Evolutionary conservation across 345 rosid species (phyloP).

Genomic region (Clarkia xantiana): DNA sequence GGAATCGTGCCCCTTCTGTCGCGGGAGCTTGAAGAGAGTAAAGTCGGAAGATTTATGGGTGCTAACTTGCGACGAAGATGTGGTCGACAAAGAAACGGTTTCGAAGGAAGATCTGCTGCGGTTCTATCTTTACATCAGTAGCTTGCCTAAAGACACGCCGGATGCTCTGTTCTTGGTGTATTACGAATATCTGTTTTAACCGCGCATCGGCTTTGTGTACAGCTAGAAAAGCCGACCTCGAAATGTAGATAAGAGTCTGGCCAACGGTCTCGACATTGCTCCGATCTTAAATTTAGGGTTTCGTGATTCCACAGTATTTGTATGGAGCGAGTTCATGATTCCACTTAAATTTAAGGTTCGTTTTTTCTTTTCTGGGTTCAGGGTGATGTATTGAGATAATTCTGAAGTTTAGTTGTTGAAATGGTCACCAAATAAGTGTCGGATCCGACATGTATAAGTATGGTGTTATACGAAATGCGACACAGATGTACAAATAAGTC

Average conservation of each 20-base stretch:
- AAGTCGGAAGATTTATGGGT: constrained; percentile 97
- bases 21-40: constrained; percentile 88
- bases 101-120: constrained; percentile 53
- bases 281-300: constrained; percentile 1
- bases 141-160: constrained; percentile 71
- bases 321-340: no score
- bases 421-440: no score
- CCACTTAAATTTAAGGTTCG: no score
- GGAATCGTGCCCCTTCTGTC: constrained; percentile 91
- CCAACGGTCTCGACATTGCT: constrained; percentile 9
- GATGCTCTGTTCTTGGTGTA: constrained; percentile 70
- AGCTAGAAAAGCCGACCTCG: constrained; percentile 27
- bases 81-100: constrained; percentile 58
- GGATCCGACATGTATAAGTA: no score
- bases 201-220: constrained; percentile 28
- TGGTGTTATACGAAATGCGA: no score
- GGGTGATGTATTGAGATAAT: no score
- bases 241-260: constrained; percentile 45
- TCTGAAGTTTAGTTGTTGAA: no score
- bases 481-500: no score
- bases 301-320: background rate
- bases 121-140: constrained; percentile 68
- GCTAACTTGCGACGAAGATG: constrained; percentile 68
- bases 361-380: no score
- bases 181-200: constrained; percentile 72